A percentile compares a stretch with the other conserved stretches of the same genome.
These are phyloP conservation scores for Lobosporangium transversale DNA, from an alignment of 192 early-diverging fungal species.

Conservation along the genomic window DNA sequence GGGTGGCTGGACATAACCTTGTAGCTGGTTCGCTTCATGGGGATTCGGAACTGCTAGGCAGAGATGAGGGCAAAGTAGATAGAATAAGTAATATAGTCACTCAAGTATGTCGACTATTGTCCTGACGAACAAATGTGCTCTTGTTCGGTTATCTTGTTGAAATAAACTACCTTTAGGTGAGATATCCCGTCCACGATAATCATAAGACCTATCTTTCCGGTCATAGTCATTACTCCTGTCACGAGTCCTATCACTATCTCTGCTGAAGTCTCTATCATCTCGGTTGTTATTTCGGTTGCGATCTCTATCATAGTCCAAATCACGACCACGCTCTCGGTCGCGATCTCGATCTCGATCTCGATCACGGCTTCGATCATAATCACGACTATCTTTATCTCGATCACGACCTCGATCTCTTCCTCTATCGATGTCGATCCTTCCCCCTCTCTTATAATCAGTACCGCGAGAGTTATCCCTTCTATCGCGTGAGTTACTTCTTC, in stretches of 20 bases:
- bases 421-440: background rate
- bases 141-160: too few species aligned
- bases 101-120: too few species aligned
- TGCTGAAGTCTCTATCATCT: background rate
- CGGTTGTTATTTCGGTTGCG: background rate
- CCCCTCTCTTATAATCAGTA: background rate
- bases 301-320: slow-evolving; percentile 6
- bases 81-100: too few species aligned
- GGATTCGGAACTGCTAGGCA: too few species aligned
- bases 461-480: background rate
- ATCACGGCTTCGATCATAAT: background rate
- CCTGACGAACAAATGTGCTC: too few species aligned
- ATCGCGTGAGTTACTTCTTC: background rate
- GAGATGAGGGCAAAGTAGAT: too few species aligned
- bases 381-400: background rate
- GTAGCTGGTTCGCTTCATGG: too few species aligned
- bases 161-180: background rate
- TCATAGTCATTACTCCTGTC: background rate
- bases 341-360: background rate
- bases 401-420: slow-evolving; percentile 2
- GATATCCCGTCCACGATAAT: background rate
- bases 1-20: background rate
- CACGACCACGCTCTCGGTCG: slow-evolving; percentile 2
- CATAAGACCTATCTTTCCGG: background rate
- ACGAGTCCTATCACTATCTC: background rate